phyloP scores from a whole-genome alignment of 2,329 filamentous ascomycete species.

The Xylaria polymorpha region DNA sequence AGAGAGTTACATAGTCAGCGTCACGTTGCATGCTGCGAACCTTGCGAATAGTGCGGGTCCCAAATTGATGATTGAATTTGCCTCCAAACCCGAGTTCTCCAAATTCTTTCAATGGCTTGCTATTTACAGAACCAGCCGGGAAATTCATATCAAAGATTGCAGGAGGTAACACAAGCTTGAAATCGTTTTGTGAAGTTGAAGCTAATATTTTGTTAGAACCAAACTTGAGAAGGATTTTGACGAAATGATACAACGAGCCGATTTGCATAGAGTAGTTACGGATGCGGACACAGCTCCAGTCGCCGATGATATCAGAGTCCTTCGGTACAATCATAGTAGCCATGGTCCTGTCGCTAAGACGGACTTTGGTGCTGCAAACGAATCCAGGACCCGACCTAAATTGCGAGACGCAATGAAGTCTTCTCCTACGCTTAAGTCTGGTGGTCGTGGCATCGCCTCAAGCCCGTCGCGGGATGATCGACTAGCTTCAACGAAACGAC shows the following conservation, averaged over 20 bases:
- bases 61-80: constrained; percentile 46
- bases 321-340: constrained; percentile 40
- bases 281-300: constrained; percentile 20
- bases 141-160: constrained; percentile 14
- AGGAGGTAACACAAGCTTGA: constrained; percentile 25
- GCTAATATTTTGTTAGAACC: constrained; percentile 35
- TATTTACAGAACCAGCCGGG: constrained; percentile 2
- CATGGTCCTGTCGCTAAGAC: constrained; percentile 18
- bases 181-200: background rate
- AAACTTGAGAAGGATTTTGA: constrained; percentile 37
- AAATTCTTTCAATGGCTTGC: constrained; percentile 44
- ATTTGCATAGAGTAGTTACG: constrained; percentile 13
- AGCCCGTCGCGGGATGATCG: constrained; percentile 20
- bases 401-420: constrained; percentile 43
- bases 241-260: constrained; percentile 32
- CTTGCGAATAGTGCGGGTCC: constrained; percentile 22
- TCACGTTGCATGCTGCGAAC: constrained; percentile 21
- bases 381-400: constrained; percentile 28
- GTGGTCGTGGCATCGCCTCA: constrained; percentile 12
- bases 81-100: constrained; percentile 29
- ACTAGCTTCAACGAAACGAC: constrained; percentile 22
- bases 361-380: background rate
- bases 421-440: constrained; percentile 12
- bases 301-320: constrained; percentile 45
- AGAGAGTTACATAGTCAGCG: constrained; percentile 30